These are phyloP conservation scores for Serendipita sp. DNA, from an alignment of 768 basidiomycete genomes.

Conservation along the genomic window DNA sequence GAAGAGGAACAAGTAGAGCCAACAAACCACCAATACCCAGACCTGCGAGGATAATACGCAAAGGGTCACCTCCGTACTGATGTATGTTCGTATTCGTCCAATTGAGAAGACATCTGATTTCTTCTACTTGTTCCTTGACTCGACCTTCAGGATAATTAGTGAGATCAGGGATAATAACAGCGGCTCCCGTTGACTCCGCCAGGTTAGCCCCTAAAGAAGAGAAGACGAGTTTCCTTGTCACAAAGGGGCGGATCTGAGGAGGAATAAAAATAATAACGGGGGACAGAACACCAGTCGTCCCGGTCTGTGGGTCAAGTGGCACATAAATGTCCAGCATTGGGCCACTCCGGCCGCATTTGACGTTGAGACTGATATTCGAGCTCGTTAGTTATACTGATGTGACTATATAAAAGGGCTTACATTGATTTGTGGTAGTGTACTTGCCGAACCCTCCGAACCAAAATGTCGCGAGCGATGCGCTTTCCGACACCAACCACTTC, in stretches of 20 bases:
- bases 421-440: background rate
- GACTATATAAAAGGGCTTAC: background rate
- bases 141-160: slow-evolving; percentile 8
- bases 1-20: slow-evolving; percentile 11
- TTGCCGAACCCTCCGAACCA: background rate
- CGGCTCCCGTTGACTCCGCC: background rate
- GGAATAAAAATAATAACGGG: slow-evolving; percentile 9
- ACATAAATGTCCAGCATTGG: slow-evolving; percentile 7
- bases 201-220: slow-evolving; percentile 8
- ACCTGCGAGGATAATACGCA: slow-evolving; percentile 10
- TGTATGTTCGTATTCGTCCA: slow-evolving; percentile 2
- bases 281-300: background rate
- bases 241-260: slow-evolving; percentile 8
- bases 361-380: background rate
- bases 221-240: slow-evolving; percentile 4
- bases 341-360: background rate
- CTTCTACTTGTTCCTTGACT: slow-evolving; percentile 8
- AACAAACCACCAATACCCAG: slow-evolving; percentile 12
- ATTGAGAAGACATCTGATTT: slow-evolving; percentile 2
- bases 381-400: too few relatives aligned
- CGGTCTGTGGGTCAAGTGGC: background rate
- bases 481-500: background rate
- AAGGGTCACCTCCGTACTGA: slow-evolving; percentile 11
- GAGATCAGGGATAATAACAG: slow-evolving; percentile 9
- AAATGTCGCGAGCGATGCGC: background rate